Conservation (phyloP, 305 asterid species). For the Euphrasia arctica region DNA sequence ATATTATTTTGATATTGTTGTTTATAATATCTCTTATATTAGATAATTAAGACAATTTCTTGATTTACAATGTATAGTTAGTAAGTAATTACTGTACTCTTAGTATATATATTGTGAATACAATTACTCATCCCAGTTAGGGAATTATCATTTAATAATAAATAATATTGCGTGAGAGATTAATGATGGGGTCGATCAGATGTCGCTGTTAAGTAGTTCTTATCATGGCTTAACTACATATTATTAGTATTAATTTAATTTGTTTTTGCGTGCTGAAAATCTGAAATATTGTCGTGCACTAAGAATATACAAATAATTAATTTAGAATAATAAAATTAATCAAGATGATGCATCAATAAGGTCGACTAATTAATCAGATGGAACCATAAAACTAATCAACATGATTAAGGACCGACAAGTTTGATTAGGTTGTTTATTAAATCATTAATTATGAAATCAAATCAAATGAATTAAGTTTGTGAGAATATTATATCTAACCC, state of each 20-base stretch:
- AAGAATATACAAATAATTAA: not conserved
- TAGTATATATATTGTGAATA: not conserved
- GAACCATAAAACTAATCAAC: slow-evolving; percentile 16
- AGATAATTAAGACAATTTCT: too few relatives aligned
- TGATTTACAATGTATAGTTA: too few relatives aligned
- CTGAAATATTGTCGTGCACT: slow-evolving; percentile 19
- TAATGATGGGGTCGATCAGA: slow-evolving; percentile 26
- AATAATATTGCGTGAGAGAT: slow-evolving; percentile 18
- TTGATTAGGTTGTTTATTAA: slow-evolving; percentile 25
- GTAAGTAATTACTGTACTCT: not conserved
- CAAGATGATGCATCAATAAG: not conserved
- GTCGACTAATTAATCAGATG: slow-evolving; percentile 14
- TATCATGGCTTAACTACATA: slow-evolving; percentile 13
- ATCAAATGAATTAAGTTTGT: too few relatives aligned
- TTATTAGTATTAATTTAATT: not conserved
- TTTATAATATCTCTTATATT: too few relatives aligned
- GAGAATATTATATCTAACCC: too few relatives aligned
- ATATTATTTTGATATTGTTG: too few relatives aligned
- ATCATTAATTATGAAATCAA: not conserved
- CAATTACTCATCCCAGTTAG: too few relatives aligned
- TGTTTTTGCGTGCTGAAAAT: slow-evolving; percentile 1
- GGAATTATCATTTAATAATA: too few relatives aligned
- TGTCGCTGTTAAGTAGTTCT: slow-evolving; percentile 25
- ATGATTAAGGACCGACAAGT: slow-evolving; percentile 37
- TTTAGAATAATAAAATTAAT: slow-evolving; percentile 3